Evolutionary conservation across 2,329 filamentous ascomycete species (phyloP).

Genomic region (Penicillium sp.): DNA sequence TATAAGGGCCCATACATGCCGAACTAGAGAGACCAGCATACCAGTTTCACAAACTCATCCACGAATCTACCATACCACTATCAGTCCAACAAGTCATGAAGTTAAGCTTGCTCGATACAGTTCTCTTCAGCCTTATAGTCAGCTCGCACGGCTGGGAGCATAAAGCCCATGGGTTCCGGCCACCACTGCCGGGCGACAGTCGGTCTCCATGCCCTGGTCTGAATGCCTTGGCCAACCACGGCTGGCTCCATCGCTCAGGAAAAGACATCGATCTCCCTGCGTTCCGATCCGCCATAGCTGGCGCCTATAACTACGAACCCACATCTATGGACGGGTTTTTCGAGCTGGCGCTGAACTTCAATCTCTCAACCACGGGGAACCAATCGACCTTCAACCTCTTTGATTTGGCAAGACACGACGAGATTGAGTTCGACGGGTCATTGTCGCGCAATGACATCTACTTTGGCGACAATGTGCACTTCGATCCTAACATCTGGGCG

Average conservation of each 20-base stretch:
- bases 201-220: slow-evolving; percentile 5
- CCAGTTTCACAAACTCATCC: background rate
- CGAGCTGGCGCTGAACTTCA: background rate
- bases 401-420: background rate
- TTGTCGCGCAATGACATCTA: slow-evolving; percentile 1
- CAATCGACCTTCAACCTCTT: background rate
- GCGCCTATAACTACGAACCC: background rate
- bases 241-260: background rate
- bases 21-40: background rate
- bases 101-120: background rate
- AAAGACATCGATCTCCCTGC: background rate
- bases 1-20: background rate
- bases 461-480: slow-evolving; percentile 3
- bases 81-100: background rate
- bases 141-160: background rate
- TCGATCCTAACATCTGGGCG: background rate
- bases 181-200: background rate
- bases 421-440: background rate
- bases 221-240: slow-evolving; percentile 2
- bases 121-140: background rate
- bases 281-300: background rate
- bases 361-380: background rate
- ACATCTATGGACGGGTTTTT: background rate
- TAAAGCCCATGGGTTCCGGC: background rate
- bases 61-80: background rate